These are phyloP conservation scores for Aspergillus unguis DNA, from an alignment of 2,329 filamentous ascomycete genomes.

Conservation along the genomic window DNA sequence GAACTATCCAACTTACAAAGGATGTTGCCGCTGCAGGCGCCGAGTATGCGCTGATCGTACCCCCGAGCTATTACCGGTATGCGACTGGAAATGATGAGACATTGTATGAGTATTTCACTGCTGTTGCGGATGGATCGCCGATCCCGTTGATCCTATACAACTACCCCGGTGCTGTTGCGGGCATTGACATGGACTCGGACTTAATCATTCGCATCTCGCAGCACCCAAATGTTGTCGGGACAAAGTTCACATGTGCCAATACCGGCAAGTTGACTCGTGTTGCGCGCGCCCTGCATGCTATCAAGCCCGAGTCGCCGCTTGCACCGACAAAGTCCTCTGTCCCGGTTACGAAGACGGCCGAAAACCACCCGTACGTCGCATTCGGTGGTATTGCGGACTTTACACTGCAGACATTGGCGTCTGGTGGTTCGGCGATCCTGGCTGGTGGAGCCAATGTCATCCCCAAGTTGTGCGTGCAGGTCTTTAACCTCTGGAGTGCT, in stretches of 20 bases:
- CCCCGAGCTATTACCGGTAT: constrained; percentile 77
- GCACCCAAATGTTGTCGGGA: constrained; percentile 81
- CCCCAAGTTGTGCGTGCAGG: constrained; percentile 75
- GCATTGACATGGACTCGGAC: constrained; percentile 87
- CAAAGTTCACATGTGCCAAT: constrained; percentile 89
- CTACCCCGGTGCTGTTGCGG: constrained; percentile 81
- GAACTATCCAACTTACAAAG: constrained; percentile 71
- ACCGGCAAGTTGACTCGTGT: constrained; percentile 86
- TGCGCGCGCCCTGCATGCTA: constrained; percentile 67
- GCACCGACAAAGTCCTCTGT: constrained; percentile 23
- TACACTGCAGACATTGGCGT: constrained; percentile 74
- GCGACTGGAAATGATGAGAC: constrained; percentile 68
- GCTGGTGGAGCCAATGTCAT: constrained; percentile 84
- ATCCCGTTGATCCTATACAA: constrained; percentile 85
- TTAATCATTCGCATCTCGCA: constrained; percentile 73
- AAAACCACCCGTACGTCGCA: constrained; percentile 65
- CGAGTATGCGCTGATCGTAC: constrained; percentile 75
- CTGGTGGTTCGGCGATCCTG: constrained; percentile 79
- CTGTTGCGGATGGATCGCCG: constrained; percentile 71
- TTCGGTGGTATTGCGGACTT: constrained; percentile 90
- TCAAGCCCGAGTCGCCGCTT: constrained; percentile 54
- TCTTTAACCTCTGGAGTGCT: constrained; percentile 74
- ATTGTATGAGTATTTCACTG: constrained; percentile 69
- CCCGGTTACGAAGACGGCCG: constrained; percentile 27
- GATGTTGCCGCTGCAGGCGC: constrained; percentile 66